Evolutionary conservation across 2,329 filamentous ascomycete genomes (phyloP).

Genomic region (Emmonsiellopsis sp.): DNA sequence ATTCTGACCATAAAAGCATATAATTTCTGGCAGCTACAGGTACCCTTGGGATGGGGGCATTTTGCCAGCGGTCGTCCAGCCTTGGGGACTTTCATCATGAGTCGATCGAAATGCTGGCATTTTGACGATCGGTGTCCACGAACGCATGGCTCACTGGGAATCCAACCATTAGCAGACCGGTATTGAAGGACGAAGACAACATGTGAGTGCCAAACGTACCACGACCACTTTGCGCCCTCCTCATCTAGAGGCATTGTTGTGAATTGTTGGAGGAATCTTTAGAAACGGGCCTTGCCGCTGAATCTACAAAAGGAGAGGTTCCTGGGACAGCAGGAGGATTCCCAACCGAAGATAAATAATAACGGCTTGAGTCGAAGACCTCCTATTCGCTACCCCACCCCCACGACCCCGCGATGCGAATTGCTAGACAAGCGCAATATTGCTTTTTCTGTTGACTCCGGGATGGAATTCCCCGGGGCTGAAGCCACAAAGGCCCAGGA

Average conservation of each 20-base stretch:
- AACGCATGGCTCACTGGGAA: conserved; percentile 38
- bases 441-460: neutral
- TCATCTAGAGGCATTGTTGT: conserved; percentile 35
- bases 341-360: neutral
- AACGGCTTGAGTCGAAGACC: neutral
- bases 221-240: conserved; percentile 38
- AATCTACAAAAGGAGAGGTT: neutral
- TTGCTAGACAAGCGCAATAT: neutral
- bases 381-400: neutral
- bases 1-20: conserved; percentile 38
- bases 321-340: neutral
- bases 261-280: too few relatives aligned
- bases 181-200: neutral
- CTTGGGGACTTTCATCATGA: conserved; percentile 43
- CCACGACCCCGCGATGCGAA: neutral
- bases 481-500: neutral
- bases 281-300: neutral
- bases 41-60: conserved; percentile 37
- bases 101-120: conserved; percentile 40
- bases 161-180: neutral
- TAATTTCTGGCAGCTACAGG: conserved; percentile 33
- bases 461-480: too few relatives aligned
- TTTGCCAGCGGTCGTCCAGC: conserved; percentile 39
- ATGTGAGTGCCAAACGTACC: conserved; percentile 21
- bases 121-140: conserved; percentile 42